Evolutionary conservation across 2,329 filamentous ascomycete species (phyloP).

Genomic region (Sphaceloma murrayae): DNA sequence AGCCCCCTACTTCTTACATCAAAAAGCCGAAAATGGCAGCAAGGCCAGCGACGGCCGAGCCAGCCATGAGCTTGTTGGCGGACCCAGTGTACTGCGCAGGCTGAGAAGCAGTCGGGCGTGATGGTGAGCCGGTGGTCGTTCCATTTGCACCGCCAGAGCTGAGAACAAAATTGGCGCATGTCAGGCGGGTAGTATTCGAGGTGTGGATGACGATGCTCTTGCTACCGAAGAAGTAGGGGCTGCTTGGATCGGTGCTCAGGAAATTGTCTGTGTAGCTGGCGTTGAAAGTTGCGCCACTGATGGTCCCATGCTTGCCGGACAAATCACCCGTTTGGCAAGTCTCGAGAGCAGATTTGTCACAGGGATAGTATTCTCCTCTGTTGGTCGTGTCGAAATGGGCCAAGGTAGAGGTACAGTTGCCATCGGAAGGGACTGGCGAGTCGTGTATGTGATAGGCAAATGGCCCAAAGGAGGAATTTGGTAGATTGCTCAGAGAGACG

Average conservation of each 20-base stretch:
- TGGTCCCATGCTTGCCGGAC: slow-evolving; percentile 61
- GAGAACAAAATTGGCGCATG: slow-evolving; percentile 11
- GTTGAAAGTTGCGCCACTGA: slow-evolving; percentile 30
- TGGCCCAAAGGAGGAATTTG: slow-evolving; percentile 17
- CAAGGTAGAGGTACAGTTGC: slow-evolving; percentile 60
- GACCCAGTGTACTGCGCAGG: slow-evolving; percentile 9
- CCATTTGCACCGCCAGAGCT: neutral
- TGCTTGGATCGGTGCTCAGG: slow-evolving; percentile 44
- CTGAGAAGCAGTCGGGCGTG: neutral
- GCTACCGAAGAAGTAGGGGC: slow-evolving; percentile 46
- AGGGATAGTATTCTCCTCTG: slow-evolving; percentile 53
- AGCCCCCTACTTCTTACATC: no score
- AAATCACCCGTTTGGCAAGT: slow-evolving; percentile 71
- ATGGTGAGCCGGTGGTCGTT: slow-evolving; percentile 3
- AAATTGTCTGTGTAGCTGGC: slow-evolving; percentile 48
- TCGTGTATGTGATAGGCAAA: slow-evolving; percentile 61
- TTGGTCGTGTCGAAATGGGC: slow-evolving; percentile 62
- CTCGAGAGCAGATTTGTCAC: slow-evolving; percentile 47
- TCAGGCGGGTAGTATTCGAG: slow-evolving; percentile 19
- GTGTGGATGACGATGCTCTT: slow-evolving; percentile 29
- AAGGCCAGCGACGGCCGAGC: slow-evolving; percentile 14
- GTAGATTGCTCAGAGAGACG: slow-evolving; percentile 18
- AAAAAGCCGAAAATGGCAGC: slow-evolving; percentile 19
- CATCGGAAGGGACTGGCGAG: slow-evolving; percentile 51
- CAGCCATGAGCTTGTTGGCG: slow-evolving; percentile 5